Evolutionary conservation across 2,329 filamentous ascomycete genomes (phyloP), one percentile per base, ranked within the genome.

Genomic region (Hypoxylon sp.): DNA sequence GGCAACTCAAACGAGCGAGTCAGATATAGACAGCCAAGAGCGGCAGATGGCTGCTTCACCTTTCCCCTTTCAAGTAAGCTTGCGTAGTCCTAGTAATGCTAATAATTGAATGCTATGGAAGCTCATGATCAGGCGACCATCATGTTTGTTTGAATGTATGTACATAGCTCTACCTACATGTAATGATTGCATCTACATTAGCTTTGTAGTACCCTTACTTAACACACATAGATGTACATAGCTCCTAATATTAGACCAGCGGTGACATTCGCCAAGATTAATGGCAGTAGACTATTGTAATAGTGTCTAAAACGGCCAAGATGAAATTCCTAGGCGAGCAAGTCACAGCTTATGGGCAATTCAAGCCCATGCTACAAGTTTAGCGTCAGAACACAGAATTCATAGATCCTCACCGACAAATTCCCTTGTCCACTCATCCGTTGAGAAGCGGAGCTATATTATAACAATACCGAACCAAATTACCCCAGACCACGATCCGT

Each of bases 31-130:
- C 33, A 63, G 63, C 63, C 63, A 67, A 69, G 64, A 60, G 63
- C 69, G 69, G 69, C 67, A 71, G 69, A 71, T 71, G 54, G 53
- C 8, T 37, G 66, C 60, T 58, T 65, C 57, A 35, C 60, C 53
- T 54, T 57, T 44, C 33, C 52, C 46, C 39, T 53, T 61, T 53
- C 42, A 19, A 48, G 9, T 39, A 44, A 33, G 57, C 48, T 69
- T 67, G 64, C 63, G 63, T 63, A 39, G 60, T 47, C 29, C 17
- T 42, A 44, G 24, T 33, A 47, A 22, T 59, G 22, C 39, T 39
- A 59, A 9, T 17, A 24, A 52, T n/a, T 37, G 42, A 52, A 63
- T 55, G 52, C 42, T 39, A 57, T 26, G 42, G 59, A 59, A 63
- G 54, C 24, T 47, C 63, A 54, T 26, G 59, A 66, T 60, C 63